Base-by-base conservation (phyloP, 1,284 basidiomycete genomes). In the Cystobasidium slooffiae region DNA sequence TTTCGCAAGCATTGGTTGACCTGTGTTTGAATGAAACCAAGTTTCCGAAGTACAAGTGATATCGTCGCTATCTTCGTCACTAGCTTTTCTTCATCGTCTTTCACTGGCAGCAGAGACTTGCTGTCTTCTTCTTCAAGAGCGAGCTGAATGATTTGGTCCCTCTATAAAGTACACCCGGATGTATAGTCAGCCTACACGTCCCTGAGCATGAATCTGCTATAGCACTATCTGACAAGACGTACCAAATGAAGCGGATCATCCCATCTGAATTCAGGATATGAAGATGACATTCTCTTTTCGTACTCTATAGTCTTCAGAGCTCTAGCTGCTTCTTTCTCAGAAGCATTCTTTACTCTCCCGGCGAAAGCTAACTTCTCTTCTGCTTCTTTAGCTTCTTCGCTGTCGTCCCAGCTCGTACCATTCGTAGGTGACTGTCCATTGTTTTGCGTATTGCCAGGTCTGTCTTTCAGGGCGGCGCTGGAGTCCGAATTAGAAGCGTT, bases 341-440 rank as follows among this genome's bases (percentile, higher is more conserved):
- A 91, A 79, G 89, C 93, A 18, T 95, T 93, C 79, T 96, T 92
- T 43, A 92, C 84, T 79, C 88, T 89, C 77, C 97, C 94, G 0
- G 94, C 87, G 58, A 93, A 80, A 67, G 80, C 83, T 82, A 91
- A 90, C 43, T 44, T 37, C 44, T 65, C 70, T 49, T 73, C 70
- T 6, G 62, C 41, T 46, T 62, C 70, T 39, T 59, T 53, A 14
- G 49, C 18, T 39, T 59, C 70, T 59, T 73, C 62, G 31, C 46
- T 52, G 43, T 65, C 70, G 46, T 73, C 70, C 70, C 70, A 73
- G 52, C 43, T 66, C 20, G 64, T 66, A 14, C 44, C 49, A 10
- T 9, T 53, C n/a, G 47, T 51, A 14, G 47, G 6, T 51, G 47
- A 14, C 14, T 20, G 14, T 51, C 16, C 47, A 51, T 16, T 51